Percentiles rank a stretch among this genome's conserved stretches.
These are phyloP conservation scores for Myriosclerotinia duriaeana DNA, from an alignment of 2,329 filamentous ascomycete species.

Conservation along the genomic window DNA sequence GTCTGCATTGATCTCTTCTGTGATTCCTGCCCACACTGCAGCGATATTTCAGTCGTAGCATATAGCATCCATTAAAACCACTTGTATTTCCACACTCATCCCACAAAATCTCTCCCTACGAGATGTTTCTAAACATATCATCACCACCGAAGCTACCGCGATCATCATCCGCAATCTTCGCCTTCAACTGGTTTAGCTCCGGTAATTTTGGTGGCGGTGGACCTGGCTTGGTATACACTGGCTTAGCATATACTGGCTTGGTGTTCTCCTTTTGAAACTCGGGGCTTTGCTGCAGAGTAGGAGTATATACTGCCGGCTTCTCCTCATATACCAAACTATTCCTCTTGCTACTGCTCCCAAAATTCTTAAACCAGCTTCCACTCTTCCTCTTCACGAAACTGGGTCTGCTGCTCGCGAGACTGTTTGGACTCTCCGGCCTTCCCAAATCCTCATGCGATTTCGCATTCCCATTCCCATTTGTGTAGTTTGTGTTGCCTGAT, in stretches of 20 bases:
- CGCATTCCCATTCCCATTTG: slow-evolving; percentile 35
- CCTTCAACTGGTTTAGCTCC: slow-evolving; percentile 40
- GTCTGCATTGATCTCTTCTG: background rate
- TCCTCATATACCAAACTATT: slow-evolving; percentile 33
- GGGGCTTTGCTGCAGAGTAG: slow-evolving; percentile 20
- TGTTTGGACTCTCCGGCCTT: slow-evolving; percentile 38
- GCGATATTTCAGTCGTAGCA: slow-evolving; percentile 22
- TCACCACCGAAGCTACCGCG: slow-evolving; percentile 39
- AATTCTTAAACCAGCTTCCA: slow-evolving; percentile 39
- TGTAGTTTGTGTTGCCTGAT: slow-evolving; percentile 41
- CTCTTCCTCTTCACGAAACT: slow-evolving; percentile 35
- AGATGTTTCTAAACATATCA: slow-evolving; percentile 43
- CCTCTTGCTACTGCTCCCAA: slow-evolving; percentile 33
- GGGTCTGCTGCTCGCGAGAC: slow-evolving; percentile 32
- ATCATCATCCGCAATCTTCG: slow-evolving; percentile 37
- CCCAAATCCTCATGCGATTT: slow-evolving; percentile 36
- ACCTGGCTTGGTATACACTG: slow-evolving; percentile 31
- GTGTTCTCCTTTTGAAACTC: slow-evolving; percentile 27
- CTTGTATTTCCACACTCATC: slow-evolving; percentile 31
- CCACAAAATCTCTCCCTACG: slow-evolving; percentile 32
- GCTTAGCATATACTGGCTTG: slow-evolving; percentile 27
- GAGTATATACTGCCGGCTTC: slow-evolving; percentile 13
- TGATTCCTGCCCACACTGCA: slow-evolving; percentile 22
- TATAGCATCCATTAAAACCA: slow-evolving; percentile 19
- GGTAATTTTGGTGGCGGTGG: slow-evolving; percentile 41